Base-by-base conservation (phyloP, 2,329 filamentous ascomycete species). In the Pseudopyricularia javanii region DNA sequence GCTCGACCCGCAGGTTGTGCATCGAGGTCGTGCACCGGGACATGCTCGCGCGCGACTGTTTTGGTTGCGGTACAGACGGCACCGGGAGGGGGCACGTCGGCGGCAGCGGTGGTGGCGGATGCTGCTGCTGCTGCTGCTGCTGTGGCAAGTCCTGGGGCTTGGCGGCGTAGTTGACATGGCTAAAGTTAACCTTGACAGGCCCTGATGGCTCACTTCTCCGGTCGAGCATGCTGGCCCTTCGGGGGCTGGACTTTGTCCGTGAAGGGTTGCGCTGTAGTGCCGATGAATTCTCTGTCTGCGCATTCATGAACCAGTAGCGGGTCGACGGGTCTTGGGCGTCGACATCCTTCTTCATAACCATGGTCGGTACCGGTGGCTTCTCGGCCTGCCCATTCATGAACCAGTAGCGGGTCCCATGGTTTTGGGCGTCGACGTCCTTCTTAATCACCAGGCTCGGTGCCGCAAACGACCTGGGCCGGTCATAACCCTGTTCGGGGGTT, bases 201-300 rank as follows among this genome's bases (percentile, higher is more conserved):
- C 24, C 32, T 7, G 7, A n/a, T 22, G 8, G 17, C 20, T 43
- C 37, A n/a, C 2, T 20, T 11, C 37, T 20, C 56, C 55, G 40
- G 57, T 61, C 54, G 43, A 59, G 59, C 47, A 62, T 59, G 53
- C 60, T 63, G 20, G 59, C 53, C 20, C 60, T 57, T 52, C 60
- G 37, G 37, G 37, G 14, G 24, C 17, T n/a, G 20, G 24, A n/a
- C 9, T 11, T 43, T 62, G 33, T 63, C 53, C 48, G 53, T 28
- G 51, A 55, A 47, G 34, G 43, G 20, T 15, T 49, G 14, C 37
- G 37, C 20, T 12, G 34, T 24, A 20, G 37, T 11, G 37, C 17
- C 12, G 37, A 20, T 24, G 37, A 20, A 9, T n/a, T 20, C 17
- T 20, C 37, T 20, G 11, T 6, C 11, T n/a, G n/a, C 20, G n/a